These are phyloP conservation scores for Bipolaris cookei DNA, from an alignment of 2,329 filamentous ascomycete species.

Conservation along the genomic window DNA sequence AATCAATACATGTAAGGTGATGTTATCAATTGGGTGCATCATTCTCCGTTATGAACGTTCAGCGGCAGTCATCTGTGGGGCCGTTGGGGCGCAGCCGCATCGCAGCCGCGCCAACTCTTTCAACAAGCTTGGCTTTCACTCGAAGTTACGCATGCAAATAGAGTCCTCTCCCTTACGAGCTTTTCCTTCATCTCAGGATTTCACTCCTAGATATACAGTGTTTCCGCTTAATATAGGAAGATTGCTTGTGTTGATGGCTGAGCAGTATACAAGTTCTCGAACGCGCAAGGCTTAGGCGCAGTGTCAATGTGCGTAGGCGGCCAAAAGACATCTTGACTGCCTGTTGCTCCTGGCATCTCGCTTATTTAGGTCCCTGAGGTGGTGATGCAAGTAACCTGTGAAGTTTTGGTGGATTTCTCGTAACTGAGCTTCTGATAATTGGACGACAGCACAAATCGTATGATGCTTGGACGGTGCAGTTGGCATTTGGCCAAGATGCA, in stretches of 20 bases:
- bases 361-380: slow-evolving; percentile 13
- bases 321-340: slow-evolving; percentile 26
- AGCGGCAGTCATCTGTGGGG: background rate
- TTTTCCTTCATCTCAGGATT: slow-evolving; percentile 14
- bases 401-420: slow-evolving; percentile 45
- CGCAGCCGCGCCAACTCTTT: background rate
- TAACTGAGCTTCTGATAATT: slow-evolving; percentile 44
- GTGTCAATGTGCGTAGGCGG: slow-evolving; percentile 19
- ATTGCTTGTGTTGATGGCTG: slow-evolving; percentile 4
- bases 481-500: slow-evolving; percentile 25
- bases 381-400: slow-evolving; percentile 38
- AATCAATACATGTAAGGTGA: background rate
- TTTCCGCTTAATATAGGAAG: slow-evolving; percentile 4
- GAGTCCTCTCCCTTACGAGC: slow-evolving; percentile 19
- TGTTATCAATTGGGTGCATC: slow-evolving; percentile 1
- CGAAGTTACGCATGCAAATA: slow-evolving; percentile 7
- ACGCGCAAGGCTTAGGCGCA: slow-evolving; percentile 4
- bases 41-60: background rate
- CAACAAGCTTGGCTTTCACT: background rate
- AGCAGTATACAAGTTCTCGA: background rate
- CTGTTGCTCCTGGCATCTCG: slow-evolving; percentile 18
- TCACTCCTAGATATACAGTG: slow-evolving; percentile 10
- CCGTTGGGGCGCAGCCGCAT: background rate
- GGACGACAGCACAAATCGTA: slow-evolving; percentile 50
- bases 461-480: slow-evolving; percentile 35